Evolutionary conservation across 768 basidiomycete genomes (phyloP).

Genomic region (Bullera alba): DNA sequence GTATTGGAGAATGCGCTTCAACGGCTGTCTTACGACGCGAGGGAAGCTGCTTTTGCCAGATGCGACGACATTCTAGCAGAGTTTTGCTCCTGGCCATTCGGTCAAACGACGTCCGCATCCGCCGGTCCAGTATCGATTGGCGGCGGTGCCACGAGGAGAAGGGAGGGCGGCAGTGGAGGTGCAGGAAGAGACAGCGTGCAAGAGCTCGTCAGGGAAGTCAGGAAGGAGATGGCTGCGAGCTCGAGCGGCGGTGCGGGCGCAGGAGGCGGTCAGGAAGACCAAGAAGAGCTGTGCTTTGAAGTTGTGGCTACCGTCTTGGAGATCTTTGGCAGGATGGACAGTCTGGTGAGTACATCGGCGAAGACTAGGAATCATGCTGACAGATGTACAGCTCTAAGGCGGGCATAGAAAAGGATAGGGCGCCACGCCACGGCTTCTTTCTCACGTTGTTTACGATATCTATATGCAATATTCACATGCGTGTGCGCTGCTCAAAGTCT

Average conservation of each 20-base stretch:
- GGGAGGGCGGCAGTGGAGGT: constrained; percentile 49
- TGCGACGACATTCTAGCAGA: constrained; percentile 91
- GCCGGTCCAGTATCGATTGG: constrained; percentile 48
- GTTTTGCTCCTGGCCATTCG: constrained; percentile 87
- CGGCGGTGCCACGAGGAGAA: constrained; percentile 55
- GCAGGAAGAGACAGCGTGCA: constrained; percentile 47
- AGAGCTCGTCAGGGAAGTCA: constrained; percentile 48
- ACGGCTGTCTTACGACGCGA: constrained; percentile 79
- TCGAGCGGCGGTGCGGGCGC: constrained; percentile 17
- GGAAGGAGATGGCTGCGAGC: constrained; percentile 43
- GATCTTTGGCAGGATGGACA: constrained; percentile 87
- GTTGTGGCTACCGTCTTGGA: constrained; percentile 86
- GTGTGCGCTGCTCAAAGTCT: too few relatives aligned
- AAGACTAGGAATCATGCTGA: neutral
- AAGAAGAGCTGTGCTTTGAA: constrained; percentile 73
- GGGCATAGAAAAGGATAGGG: too few relatives aligned
- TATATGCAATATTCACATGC: too few relatives aligned
- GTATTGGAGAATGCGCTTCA: constrained; percentile 92
- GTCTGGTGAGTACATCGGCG: constrained; percentile 52
- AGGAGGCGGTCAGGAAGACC: constrained; percentile 40
- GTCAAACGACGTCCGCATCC: constrained; percentile 47
- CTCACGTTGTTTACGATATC: too few relatives aligned
- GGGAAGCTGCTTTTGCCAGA: constrained; percentile 85
- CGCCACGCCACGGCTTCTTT: too few relatives aligned
- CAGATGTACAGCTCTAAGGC: neutral